Conservation (phyloP, 1,139 yeast species). For the Diutina pseudorugosa region DNA sequence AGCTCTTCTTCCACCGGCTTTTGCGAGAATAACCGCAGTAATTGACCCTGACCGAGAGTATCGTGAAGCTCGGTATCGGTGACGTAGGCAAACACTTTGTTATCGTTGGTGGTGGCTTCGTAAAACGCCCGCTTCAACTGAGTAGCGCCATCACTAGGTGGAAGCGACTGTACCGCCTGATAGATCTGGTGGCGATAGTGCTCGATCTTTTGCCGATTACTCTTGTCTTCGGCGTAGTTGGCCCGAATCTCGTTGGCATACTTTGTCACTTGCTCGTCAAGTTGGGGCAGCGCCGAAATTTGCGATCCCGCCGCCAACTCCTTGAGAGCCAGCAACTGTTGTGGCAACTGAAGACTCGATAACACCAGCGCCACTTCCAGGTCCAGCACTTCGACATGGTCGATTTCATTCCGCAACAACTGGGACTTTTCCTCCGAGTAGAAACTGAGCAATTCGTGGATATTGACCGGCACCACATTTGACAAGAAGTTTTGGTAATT, state of each 20-base stretch:
- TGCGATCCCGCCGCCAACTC: slow-evolving; percentile 13
- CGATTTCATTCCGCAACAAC: slow-evolving; percentile 62
- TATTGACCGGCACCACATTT: slow-evolving; percentile 73
- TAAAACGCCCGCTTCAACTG: slow-evolving; percentile 52
- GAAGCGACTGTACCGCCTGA: slow-evolving; percentile 13
- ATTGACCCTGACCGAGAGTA: slow-evolving; percentile 24
- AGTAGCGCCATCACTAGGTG: slow-evolving; percentile 37
- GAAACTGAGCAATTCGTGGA: slow-evolving; percentile 75
- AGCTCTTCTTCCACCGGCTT: slow-evolving; percentile 18
- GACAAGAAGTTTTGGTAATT: slow-evolving; percentile 51
- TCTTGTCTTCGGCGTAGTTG: slow-evolving; percentile 13
- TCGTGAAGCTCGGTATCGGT: slow-evolving; percentile 16
- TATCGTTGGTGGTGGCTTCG: slow-evolving; percentile 60
- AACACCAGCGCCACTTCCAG: slow-evolving; percentile 69
- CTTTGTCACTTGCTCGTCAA: slow-evolving; percentile 11
- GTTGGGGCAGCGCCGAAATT: slow-evolving; percentile 5
- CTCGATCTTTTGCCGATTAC: slow-evolving; percentile 15
- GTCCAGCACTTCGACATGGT: slow-evolving; percentile 64
- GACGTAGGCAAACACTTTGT: slow-evolving; percentile 32
- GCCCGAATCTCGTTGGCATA: slow-evolving; percentile 20
- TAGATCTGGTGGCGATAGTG: slow-evolving; percentile 29
- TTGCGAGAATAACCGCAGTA: slow-evolving; percentile 17
- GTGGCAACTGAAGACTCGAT: slow-evolving; percentile 70
- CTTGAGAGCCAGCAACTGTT: slow-evolving; percentile 45
- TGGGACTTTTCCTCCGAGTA: slow-evolving; percentile 87